phyloP scores from a whole-genome alignment of 495 filamentous ascomycete genomes.

The Lophiotrema nucula region DNA sequence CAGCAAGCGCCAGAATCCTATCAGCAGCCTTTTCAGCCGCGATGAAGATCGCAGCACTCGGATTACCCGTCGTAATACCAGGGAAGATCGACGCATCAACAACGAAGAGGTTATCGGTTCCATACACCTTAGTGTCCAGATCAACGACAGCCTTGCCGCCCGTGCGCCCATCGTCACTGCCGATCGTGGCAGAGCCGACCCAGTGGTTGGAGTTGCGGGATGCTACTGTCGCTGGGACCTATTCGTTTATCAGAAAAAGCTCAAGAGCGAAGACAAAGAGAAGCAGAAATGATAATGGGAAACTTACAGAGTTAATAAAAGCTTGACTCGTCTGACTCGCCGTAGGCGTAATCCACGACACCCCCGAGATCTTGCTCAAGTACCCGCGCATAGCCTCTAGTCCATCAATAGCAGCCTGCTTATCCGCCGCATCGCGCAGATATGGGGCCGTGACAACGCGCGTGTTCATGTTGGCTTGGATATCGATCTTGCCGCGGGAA shows the following conservation, averaged over 20 bases:
- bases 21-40: constrained; percentile 57
- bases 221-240: constrained; percentile 38
- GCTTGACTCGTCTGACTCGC: constrained; percentile 50
- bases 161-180: constrained; percentile 62
- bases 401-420: constrained; percentile 49
- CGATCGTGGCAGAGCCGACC: constrained; percentile 62
- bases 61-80: constrained; percentile 57
- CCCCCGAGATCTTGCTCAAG: constrained; percentile 49
- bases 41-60: constrained; percentile 56
- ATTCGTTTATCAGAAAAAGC: not conserved
- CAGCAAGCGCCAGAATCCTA: constrained; percentile 54
- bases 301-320: constrained; percentile 49
- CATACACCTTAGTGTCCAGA: constrained; percentile 65
- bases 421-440: constrained; percentile 54
- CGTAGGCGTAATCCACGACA: constrained; percentile 55
- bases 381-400: constrained; percentile 59
- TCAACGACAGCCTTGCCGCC: constrained; percentile 67
- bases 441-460: constrained; percentile 54
- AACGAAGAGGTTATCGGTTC: constrained; percentile 67
- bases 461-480: constrained; percentile 54
- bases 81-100: constrained; percentile 66
- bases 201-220: constrained; percentile 65
- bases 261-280: too few species aligned
- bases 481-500: constrained; percentile 61
- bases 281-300: too few species aligned